These are phyloP conservation scores for Beauveria sp. DNA, from an alignment of 2,329 filamentous ascomycete genomes.

Conservation along the genomic window DNA sequence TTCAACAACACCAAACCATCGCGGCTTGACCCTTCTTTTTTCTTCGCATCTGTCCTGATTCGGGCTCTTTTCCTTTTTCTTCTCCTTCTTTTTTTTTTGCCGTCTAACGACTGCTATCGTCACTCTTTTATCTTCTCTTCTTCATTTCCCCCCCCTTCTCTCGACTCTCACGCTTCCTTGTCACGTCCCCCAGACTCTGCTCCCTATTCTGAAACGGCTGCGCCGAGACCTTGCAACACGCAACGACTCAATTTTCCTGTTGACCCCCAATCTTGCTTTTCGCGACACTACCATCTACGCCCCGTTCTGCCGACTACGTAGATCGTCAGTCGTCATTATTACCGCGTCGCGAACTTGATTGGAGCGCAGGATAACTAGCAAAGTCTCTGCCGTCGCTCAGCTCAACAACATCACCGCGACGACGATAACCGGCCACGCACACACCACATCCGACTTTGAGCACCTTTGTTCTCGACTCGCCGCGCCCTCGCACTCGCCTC, in stretches of 20 bases:
- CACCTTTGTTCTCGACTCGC: neutral
- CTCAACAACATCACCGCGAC: neutral
- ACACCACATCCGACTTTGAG: neutral
- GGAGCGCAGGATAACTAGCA: neutral
- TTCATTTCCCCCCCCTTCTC: neutral
- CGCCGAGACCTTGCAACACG: constrained; percentile 6
- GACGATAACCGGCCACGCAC: neutral
- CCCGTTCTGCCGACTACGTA: constrained; percentile 1
- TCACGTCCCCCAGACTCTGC: neutral
- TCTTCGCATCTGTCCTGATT: neutral
- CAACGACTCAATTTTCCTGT: neutral
- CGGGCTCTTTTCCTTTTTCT: neutral
- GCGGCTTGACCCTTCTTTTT: neutral
- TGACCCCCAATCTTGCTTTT: neutral
- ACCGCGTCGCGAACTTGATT: constrained; percentile 7
- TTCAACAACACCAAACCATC: neutral
- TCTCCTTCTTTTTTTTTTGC: neutral
- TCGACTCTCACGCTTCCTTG: neutral
- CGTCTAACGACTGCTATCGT: neutral
- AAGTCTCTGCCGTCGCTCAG: neutral
- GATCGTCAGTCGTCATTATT: constrained; percentile 8
- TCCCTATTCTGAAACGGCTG: constrained; percentile 12
- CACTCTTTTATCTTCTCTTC: constrained; percentile 4
- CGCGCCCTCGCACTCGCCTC: neutral
- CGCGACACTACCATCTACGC: neutral